phyloP scores from a whole-genome alignment of 345 rosid genomes.

The thale cress (Arabidopsis thaliana) region TAIR10.1 NC_003074.8:21816501-21817000 shows the following conservation, averaged over 20 bases:
- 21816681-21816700: neutral
- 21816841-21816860: conserved; percentile 77
- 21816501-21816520: conserved; percentile 80
- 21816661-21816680: neutral
- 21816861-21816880: conserved; percentile 69
- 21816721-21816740: neutral
- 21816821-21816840: conserved; percentile 78
- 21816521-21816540: conserved; percentile 92
- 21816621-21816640: conserved; percentile 27
- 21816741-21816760: neutral
- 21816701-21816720: conserved; percentile 5
- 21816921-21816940: neutral
- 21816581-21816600: conserved; percentile 98
- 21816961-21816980: conserved; percentile 34
- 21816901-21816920: neutral
- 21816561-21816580: conserved; percentile 91
- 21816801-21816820: conserved; percentile 92
- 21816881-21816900: conserved; percentile 59
- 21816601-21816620: conserved; percentile 31
- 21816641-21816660: neutral
- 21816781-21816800: conserved; percentile 50
- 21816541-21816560: conserved; percentile 99
- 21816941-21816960: neutral
- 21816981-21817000: conserved; percentile 91
- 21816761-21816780: conserved; percentile 10